Percentiles rank a stretch among this genome's conserved stretches.
Conservation (phyloP, 768 basidiomycete species). For the Tulasnella sp. region DNA sequence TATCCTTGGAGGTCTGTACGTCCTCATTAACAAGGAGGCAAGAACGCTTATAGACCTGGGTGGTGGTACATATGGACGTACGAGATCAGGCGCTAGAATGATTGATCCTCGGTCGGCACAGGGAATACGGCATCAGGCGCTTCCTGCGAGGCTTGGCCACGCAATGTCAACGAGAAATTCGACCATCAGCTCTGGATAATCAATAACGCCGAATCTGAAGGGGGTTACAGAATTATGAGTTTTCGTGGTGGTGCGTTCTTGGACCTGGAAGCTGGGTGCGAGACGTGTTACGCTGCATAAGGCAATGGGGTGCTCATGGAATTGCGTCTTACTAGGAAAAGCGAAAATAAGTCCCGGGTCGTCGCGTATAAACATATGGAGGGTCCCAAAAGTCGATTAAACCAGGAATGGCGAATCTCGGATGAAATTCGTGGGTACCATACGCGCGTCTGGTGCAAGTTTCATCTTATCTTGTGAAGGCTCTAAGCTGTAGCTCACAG, state of each 20-base stretch:
- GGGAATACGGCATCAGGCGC: not conserved
- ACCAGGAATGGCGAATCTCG: not conserved
- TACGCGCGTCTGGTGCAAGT: not conserved
- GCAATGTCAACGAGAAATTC: not conserved
- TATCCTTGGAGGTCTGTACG: not conserved
- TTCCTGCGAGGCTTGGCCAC: not conserved
- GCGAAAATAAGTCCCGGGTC: not conserved
- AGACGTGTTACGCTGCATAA: not conserved
- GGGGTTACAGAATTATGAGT: not conserved
- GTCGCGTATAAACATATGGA: not conserved
- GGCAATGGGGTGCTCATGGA: not conserved
- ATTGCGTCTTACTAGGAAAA: not conserved
- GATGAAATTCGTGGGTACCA: not conserved
- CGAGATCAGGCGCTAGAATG: not conserved
- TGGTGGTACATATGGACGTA: not conserved
- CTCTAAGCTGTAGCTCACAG: no score
- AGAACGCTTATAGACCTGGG: not conserved
- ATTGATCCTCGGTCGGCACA: not conserved
- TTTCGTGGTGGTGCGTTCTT: not conserved
- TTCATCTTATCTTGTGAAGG: not conserved
- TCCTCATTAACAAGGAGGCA: not conserved
- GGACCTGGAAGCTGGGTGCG: not conserved
- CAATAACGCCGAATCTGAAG: not conserved
- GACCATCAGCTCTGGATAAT: not conserved
- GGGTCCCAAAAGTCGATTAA: not conserved